A percentile compares a stretch with the other conserved stretches of the same genome.
Evolutionary conservation across 257 asterid genomes (phyloP).

Genomic region (Ehretia macrophylla): DNA sequence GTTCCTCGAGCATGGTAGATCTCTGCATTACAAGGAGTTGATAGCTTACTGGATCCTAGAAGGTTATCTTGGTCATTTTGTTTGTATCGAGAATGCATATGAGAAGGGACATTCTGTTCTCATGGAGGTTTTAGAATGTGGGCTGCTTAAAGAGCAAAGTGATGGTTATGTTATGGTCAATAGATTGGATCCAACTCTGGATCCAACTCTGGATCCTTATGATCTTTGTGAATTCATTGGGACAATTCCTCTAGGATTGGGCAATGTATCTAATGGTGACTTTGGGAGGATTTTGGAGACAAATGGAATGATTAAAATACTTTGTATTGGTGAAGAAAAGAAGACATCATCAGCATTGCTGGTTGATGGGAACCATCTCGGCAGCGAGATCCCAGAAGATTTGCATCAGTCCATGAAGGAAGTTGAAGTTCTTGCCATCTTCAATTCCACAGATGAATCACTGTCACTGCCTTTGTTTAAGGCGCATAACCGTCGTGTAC

Average conservation of each 20-base stretch:
- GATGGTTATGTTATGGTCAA: slow-evolving; percentile 16
- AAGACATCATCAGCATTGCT: slow-evolving; percentile 16
- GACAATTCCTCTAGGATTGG: slow-evolving; percentile 26
- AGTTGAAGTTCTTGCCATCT: slow-evolving; percentile 25
- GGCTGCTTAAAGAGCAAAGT: slow-evolving; percentile 16
- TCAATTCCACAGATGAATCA: slow-evolving; percentile 27
- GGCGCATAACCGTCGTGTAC: slow-evolving; percentile 20
- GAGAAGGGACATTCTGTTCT: slow-evolving; percentile 12
- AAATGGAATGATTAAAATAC: slow-evolving; percentile 32
- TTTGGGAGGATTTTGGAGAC: slow-evolving; percentile 22
- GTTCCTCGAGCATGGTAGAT: slow-evolving; percentile 23
- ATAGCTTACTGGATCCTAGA: slow-evolving; percentile 46
- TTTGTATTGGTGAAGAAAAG: not conserved
- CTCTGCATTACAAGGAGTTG: slow-evolving; percentile 28
- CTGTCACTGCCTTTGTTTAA: slow-evolving; percentile 17
- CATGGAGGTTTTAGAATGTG: slow-evolving; percentile 33
- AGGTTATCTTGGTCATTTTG: slow-evolving; percentile 36
- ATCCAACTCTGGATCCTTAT: slow-evolving; percentile 5
- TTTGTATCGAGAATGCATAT: slow-evolving; percentile 20
- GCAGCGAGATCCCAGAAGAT: slow-evolving; percentile 2
- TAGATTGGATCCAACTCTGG: slow-evolving; percentile 5
- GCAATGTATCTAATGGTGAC: slow-evolving; percentile 25
- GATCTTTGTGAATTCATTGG: slow-evolving; percentile 13
- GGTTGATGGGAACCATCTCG: slow-evolving; percentile 24
- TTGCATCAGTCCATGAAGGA: not conserved